Evolutionary conservation across 2,329 filamentous ascomycete species (phyloP).

Genomic region (Fusarium pininemorale): DNA sequence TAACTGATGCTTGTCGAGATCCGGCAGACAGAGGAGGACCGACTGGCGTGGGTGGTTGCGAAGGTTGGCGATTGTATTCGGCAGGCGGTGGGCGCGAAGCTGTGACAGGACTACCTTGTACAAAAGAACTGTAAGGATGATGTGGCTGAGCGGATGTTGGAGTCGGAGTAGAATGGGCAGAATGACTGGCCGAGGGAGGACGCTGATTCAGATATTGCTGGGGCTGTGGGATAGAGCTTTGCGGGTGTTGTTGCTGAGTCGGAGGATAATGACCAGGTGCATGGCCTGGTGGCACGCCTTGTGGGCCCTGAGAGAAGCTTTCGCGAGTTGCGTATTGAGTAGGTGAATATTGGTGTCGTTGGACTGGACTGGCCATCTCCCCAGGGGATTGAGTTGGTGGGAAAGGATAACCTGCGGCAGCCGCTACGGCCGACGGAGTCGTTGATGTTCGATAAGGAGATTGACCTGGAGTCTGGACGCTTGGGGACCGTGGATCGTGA

Average conservation of each 20-base stretch:
- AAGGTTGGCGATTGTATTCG: constrained; percentile 59
- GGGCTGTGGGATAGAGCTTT: constrained; percentile 54
- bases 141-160: constrained; percentile 71
- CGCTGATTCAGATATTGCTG: constrained; percentile 56
- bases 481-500: constrained; percentile 62
- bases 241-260: constrained; percentile 43
- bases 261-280: constrained; percentile 43
- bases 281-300: constrained; percentile 23
- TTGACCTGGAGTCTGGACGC: constrained; percentile 53
- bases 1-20: constrained; percentile 55
- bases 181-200: constrained; percentile 68
- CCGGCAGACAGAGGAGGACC: constrained; percentile 58
- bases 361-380: constrained; percentile 59
- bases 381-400: constrained; percentile 55
- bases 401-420: constrained; percentile 60
- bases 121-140: constrained; percentile 61
- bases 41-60: constrained; percentile 64
- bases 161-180: constrained; percentile 66
- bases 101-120: constrained; percentile 63
- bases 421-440: constrained; percentile 52
- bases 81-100: constrained; percentile 54
- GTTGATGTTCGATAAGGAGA: constrained; percentile 61
- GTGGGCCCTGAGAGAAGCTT: constrained; percentile 54
- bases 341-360: constrained; percentile 62
- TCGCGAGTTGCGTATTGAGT: constrained; percentile 55